Evolutionary conservation across 2,329 filamentous ascomycete genomes (phyloP), one percentile per base, ranked within the genome.

Genomic region (Hysterium pulicare): DNA sequence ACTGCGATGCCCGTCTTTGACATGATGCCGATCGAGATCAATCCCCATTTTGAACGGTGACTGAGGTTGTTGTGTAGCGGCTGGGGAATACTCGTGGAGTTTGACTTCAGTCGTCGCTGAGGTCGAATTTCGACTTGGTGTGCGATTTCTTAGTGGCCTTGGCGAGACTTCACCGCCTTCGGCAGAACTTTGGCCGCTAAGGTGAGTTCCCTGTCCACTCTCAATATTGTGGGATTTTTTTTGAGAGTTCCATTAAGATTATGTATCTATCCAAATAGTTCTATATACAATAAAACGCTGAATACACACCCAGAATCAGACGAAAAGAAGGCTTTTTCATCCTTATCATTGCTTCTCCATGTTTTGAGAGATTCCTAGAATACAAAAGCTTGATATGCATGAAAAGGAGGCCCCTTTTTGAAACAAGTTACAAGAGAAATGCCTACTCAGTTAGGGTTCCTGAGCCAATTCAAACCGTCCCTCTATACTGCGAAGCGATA

Each of bases 1-100:
- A 66, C 62, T 66, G 66, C 90, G 88, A 81, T 95, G 90, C 70
- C 70, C 76, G 74, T 69, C 72, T 71, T 76, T 74, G 70, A 81
- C 77, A 74, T 82, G 78, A 72, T 82, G 78, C 68, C 72, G 72
- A 71, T 81, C 76, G 50, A 68, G 61, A 61, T 68, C 64, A 52
- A 68, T 68, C 53, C 64, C 64, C 42, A 44, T 40, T 30, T 40
- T 33, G 36, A 13, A 23, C 20, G 36, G n/a, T n/a, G 5, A 17
- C 30, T 33, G 30, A 36, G 19, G 16, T 6, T 9, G 6, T 36
- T 11, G 33, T 20, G 33, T 23, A 13, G 7, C 24, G 19, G n/a
- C n/a, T 39, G 32, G 13, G 9, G 32, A 15, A 8, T 19, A 15
- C 15, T 16, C 32, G 8, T 8, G 32, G 8, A 16, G 32, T 33